Evolutionary conservation across 2,329 filamentous ascomycete genomes (phyloP).

Genomic region (Didymella sp.): DNA sequence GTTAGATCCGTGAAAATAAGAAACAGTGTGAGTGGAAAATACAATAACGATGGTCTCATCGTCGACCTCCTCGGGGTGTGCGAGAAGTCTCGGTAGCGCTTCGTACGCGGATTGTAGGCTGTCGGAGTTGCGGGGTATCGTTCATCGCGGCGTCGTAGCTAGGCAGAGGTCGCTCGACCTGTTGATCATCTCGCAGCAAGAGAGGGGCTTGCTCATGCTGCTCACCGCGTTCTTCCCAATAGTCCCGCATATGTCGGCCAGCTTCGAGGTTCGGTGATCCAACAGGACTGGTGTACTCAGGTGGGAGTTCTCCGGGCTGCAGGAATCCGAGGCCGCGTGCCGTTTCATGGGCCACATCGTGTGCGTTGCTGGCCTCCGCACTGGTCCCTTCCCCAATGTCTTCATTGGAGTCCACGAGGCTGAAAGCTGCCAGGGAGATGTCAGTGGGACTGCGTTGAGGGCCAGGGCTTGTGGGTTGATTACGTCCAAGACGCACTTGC

Average conservation of each 20-base stretch:
- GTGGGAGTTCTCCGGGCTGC: constrained; percentile 53
- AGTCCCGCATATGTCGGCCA: constrained; percentile 55
- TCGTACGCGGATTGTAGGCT: constrained; percentile 34
- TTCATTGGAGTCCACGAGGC: constrained; percentile 70
- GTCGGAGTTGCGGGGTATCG: constrained; percentile 59
- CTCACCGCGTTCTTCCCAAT: constrained; percentile 57
- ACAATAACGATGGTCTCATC: constrained; percentile 16
- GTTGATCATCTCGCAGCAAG: constrained; percentile 32
- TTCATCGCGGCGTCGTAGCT: constrained; percentile 83
- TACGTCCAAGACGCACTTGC: constrained; percentile 72
- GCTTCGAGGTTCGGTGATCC: constrained; percentile 55
- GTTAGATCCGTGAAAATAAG: constrained; percentile 25
- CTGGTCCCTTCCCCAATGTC: constrained; percentile 78
- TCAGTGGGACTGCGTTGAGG: constrained; percentile 91
- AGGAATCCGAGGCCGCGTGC: constrained; percentile 46
- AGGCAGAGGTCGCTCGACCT: constrained; percentile 71
- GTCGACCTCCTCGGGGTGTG: constrained; percentile 22
- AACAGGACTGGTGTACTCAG: constrained; percentile 57
- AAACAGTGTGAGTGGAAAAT: constrained; percentile 25
- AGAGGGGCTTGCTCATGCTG: constrained; percentile 57
- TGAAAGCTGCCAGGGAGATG: constrained; percentile 88
- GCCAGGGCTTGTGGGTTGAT: constrained; percentile 81
- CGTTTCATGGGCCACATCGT: constrained; percentile 29
- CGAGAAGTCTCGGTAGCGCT: constrained; percentile 36
- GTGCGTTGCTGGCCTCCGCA: constrained; percentile 28